These are phyloP conservation scores for Paramecium sonneborni DNA, from an alignment of 73 alveolate species.

Conservation along the genomic window DNA sequence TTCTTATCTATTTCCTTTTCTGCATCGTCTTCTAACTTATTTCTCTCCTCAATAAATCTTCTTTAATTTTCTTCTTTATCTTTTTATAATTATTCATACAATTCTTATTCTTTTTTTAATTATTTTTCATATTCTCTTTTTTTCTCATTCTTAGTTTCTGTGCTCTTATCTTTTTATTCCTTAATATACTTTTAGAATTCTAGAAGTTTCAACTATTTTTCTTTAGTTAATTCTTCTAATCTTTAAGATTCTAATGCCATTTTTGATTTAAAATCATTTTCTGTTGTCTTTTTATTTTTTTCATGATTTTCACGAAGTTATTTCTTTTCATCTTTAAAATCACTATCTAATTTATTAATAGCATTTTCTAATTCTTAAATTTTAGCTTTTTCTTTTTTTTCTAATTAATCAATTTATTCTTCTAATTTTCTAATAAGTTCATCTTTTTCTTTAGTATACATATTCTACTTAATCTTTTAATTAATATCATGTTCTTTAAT, in stretches of 20 bases:
- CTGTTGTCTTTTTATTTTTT: slow-evolving; percentile 68
- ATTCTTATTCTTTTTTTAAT: slow-evolving; percentile 74
- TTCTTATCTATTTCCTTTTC: slow-evolving; percentile 74
- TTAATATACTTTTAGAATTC: slow-evolving; percentile 37
- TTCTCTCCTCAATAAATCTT: slow-evolving; percentile 66
- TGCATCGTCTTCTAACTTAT: slow-evolving; percentile 68
- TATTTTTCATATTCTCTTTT: slow-evolving; percentile 75
- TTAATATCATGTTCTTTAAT: slow-evolving; percentile 57
- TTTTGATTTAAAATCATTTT: slow-evolving; percentile 66
- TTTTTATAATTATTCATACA: slow-evolving; percentile 69
- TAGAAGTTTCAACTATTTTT: slow-evolving; percentile 57
- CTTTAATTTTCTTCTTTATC: slow-evolving; percentile 73
- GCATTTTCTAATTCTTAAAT: slow-evolving; percentile 74
- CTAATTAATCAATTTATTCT: slow-evolving; percentile 58
- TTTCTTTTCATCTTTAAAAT: slow-evolving; percentile 77
- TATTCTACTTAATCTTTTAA: slow-evolving; percentile 30
- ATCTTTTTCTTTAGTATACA: slow-evolving; percentile 63
- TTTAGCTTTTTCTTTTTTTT: slow-evolving; percentile 71
- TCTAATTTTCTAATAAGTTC: slow-evolving; percentile 65
- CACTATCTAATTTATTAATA: slow-evolving; percentile 75
- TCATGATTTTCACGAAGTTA: slow-evolving; percentile 61
- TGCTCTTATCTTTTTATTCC: slow-evolving; percentile 63
- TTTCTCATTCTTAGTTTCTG: slow-evolving; percentile 71
- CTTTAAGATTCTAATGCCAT: slow-evolving; percentile 66
- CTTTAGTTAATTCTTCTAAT: slow-evolving; percentile 65